These are phyloP conservation scores for Magnaporthales sp. DNA, from an alignment of 2,329 filamentous ascomycete species.

Conservation along the genomic window DNA sequence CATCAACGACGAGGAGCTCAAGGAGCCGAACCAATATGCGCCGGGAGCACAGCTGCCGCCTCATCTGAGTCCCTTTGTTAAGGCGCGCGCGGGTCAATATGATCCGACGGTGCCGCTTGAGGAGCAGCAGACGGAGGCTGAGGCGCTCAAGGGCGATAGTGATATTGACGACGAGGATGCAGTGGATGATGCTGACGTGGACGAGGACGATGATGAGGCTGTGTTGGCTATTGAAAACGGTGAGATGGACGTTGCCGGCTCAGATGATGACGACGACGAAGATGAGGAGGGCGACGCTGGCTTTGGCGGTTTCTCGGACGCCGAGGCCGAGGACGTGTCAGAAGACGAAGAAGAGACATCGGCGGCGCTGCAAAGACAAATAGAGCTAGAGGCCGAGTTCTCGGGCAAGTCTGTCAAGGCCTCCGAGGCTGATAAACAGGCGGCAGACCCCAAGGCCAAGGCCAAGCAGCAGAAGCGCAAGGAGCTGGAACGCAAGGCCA, in stretches of 20 bases:
- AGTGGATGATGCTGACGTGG: slow-evolving; percentile 28
- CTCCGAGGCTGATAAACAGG: slow-evolving; percentile 19
- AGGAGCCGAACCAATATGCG: slow-evolving; percentile 79
- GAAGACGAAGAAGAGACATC: slow-evolving; percentile 53
- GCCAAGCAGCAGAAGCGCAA: slow-evolving; percentile 63
- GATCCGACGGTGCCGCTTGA: slow-evolving; percentile 81
- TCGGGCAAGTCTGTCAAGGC: slow-evolving; percentile 53
- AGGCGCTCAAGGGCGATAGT: slow-evolving; percentile 62
- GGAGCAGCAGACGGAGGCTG: slow-evolving; percentile 80
- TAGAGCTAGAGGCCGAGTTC: slow-evolving; percentile 87
- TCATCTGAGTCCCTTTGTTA: slow-evolving; percentile 93
- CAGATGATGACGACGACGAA: slow-evolving; percentile 31
- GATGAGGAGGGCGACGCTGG: slow-evolving; percentile 35
- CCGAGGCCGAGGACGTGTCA: slow-evolving; percentile 29
- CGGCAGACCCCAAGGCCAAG: slow-evolving; percentile 46
- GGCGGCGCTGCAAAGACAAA: slow-evolving; percentile 65
- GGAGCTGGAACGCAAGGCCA: slow-evolving; percentile 60
- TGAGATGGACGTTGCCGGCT: slow-evolving; percentile 40
- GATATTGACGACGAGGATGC: slow-evolving; percentile 37
- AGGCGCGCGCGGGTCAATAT: slow-evolving; percentile 76
- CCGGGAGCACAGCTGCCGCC: slow-evolving; percentile 86
- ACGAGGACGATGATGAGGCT: slow-evolving; percentile 16
- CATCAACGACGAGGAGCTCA: slow-evolving; percentile 82
- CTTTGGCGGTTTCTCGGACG: slow-evolving; percentile 43
- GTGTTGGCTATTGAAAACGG: slow-evolving; percentile 33